phyloP scores from a whole-genome alignment of 2,329 filamentous ascomycete genomes.

The Epicoccum nigrum region DNA sequence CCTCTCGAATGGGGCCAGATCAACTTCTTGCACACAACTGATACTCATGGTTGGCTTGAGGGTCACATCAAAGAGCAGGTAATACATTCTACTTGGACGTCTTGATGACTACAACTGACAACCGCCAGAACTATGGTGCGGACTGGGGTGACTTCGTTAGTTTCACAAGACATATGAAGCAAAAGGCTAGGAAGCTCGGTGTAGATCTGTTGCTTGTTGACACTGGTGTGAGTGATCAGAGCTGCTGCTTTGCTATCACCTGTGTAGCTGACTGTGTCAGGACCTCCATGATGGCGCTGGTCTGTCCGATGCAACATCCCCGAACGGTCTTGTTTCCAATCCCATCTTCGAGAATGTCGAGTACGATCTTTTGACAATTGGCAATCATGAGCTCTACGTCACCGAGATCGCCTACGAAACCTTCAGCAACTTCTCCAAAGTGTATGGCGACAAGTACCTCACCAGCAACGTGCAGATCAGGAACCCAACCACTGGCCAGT shows the following conservation, averaged over 20 bases:
- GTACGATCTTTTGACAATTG: constrained; percentile 62
- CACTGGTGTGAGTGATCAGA: constrained; percentile 55
- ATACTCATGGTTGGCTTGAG: constrained; percentile 67
- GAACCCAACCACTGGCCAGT: constrained; percentile 52
- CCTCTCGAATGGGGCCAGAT: constrained; percentile 67
- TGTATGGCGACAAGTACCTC: constrained; percentile 62
- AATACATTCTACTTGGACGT: background rate
- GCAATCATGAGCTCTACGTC: constrained; percentile 71
- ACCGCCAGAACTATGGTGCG: constrained; percentile 64
- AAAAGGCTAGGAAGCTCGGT: constrained; percentile 61
- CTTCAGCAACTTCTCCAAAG: constrained; percentile 63
- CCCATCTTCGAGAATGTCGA: constrained; percentile 59
- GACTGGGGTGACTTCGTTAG: constrained; percentile 71
- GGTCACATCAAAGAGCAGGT: constrained; percentile 64
- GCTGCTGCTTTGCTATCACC: background rate
- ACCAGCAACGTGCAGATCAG: constrained; percentile 60
- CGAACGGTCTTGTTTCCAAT: constrained; percentile 63
- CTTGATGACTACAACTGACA: background rate
- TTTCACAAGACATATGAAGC: constrained; percentile 65
- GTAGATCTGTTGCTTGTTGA: constrained; percentile 68
- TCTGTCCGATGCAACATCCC: constrained; percentile 64
- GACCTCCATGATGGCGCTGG: constrained; percentile 72
- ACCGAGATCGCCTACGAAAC: constrained; percentile 67
- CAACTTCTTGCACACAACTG: constrained; percentile 70
- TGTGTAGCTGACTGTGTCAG: constrained; percentile 29